Evolutionary conservation across 2,329 filamentous ascomycete genomes (phyloP).

Genomic region (Colletotrichum lini): DNA sequence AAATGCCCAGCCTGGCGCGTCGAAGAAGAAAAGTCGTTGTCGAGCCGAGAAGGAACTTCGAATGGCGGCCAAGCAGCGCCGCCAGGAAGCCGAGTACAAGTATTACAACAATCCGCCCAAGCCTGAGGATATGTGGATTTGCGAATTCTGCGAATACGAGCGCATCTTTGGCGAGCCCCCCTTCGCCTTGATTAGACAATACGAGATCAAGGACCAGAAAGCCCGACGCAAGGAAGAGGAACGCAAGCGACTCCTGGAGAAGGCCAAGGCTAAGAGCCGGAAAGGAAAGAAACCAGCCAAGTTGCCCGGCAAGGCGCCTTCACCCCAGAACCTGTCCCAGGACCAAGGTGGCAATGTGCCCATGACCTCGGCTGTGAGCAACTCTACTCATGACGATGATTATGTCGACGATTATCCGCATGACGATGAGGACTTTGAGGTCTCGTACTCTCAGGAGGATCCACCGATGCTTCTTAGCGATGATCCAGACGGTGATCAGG

Average conservation of each 20-base stretch:
- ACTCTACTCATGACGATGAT: slow-evolving; percentile 58
- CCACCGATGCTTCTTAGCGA: slow-evolving; percentile 42
- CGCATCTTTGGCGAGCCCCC: slow-evolving; percentile 93
- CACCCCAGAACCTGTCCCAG: slow-evolving; percentile 44
- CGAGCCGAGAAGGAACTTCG: slow-evolving; percentile 80
- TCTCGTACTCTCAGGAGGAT: slow-evolving; percentile 40
- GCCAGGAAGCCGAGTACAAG: slow-evolving; percentile 80
- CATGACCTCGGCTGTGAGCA: slow-evolving; percentile 49
- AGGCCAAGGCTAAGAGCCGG: slow-evolving; percentile 92
- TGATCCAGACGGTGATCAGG: slow-evolving; percentile 36
- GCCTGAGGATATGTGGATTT: slow-evolving; percentile 88
- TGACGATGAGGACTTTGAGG: slow-evolving; percentile 28
- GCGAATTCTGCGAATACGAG: slow-evolving; percentile 98
- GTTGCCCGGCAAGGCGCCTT: slow-evolving; percentile 63
- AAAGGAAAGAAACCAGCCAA: slow-evolving; percentile 90
- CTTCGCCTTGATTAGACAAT: slow-evolving; percentile 86
- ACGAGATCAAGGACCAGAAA: slow-evolving; percentile 93
- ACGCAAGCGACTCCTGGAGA: slow-evolving; percentile 86
- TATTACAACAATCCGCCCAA: slow-evolving; percentile 82
- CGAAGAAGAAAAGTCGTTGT: slow-evolving; percentile 75
- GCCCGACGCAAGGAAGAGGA: slow-evolving; percentile 89
- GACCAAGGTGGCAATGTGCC: slow-evolving; percentile 45
- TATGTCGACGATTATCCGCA: slow-evolving; percentile 48
- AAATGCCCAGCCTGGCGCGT: slow-evolving; percentile 53
- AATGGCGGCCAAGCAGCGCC: slow-evolving; percentile 82